Base-by-base conservation (phyloP, 768 basidiomycete species). In the Dentipellis fragilis region DNA sequence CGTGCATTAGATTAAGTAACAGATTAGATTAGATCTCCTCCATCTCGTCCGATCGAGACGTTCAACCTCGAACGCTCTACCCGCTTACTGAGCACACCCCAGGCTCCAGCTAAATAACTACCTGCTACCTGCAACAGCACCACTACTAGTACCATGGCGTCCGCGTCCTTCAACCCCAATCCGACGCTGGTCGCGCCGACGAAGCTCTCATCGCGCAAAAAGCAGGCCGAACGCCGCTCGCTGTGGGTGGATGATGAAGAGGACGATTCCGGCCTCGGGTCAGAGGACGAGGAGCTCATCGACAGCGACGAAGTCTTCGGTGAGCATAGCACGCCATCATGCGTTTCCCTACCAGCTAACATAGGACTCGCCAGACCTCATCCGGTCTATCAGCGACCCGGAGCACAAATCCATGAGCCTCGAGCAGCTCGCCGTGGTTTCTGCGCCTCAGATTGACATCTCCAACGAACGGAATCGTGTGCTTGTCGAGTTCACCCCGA, bases 371-470 rank as follows among this genome's bases (percentile, higher is more conserved):
- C 11, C 60, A 96, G 95, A 96, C 61, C 79, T 98, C 17, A 87
- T 99, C 53, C 81, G 93, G 55, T 86, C 84, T 3, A 97, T 98
- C 47, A 86, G 86, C 52, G 95, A 97, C 65, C 95, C 95, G 2
- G 96, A 99, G 66, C 93, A 99, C 69, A 90, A 93, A 4, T 87
- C 86, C 64, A 74, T 82, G 59, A 88, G 86, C 16, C 78, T 99
- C 48, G 96, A 99, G 66, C 92, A 97, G 66, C 84, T 99, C 9
- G 85, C 89, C 21, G 96, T 99, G 38, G 94, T 99, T 42, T 95
- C 92, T 49, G 81, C 84, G 6, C 84, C 90, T 10, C 94, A 98
- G 64, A 85, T 97, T 56, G 71, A 72, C 11, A 71, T 87, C 39
- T 69, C 68, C 10, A 63, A 71, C 59, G 47, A 74, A 71, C 57